Conservation (phyloP, 495 filamentous ascomycete genomes). For the Podospora australis region DNA sequence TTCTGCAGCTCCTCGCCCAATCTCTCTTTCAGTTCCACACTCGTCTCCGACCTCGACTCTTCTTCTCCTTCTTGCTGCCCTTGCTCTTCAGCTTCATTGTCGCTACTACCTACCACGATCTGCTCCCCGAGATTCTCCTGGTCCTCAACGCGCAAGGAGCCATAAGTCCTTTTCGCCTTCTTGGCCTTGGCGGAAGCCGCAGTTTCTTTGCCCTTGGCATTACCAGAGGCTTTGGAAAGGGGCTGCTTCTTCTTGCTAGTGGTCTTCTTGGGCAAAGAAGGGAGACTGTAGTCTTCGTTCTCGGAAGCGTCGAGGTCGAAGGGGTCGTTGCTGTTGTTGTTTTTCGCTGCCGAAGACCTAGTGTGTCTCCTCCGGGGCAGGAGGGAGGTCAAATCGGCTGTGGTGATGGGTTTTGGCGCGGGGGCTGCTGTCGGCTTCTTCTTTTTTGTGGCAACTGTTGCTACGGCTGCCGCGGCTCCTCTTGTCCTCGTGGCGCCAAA, state of each 20-base stretch:
- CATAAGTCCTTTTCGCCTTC: slow-evolving; percentile 29
- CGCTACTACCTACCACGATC: slow-evolving; percentile 15
- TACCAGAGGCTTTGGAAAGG: background rate
- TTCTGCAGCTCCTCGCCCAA: slow-evolving; percentile 37
- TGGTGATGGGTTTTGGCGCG: slow-evolving; percentile 28
- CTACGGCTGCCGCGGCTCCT: slow-evolving; percentile 11
- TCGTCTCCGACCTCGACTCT: slow-evolving; percentile 18
- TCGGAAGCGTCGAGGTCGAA: slow-evolving; percentile 18
- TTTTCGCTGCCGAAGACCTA: background rate
- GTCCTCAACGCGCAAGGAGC: slow-evolving; percentile 25
- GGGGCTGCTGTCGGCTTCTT: slow-evolving; percentile 17
- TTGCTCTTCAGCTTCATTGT: slow-evolving; percentile 14
- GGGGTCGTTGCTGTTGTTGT: slow-evolving; percentile 11
- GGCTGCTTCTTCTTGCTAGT: slow-evolving; percentile 18
- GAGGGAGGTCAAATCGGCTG: slow-evolving; percentile 37
- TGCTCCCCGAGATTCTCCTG: slow-evolving; percentile 36
- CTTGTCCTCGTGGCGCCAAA: no score
- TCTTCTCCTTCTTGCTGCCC: slow-evolving; percentile 18
- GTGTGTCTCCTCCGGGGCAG: slow-evolving; percentile 32
- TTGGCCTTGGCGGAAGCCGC: slow-evolving; percentile 17
- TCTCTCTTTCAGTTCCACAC: slow-evolving; percentile 24
- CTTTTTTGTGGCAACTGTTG: slow-evolving; percentile 12
- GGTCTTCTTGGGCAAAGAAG: slow-evolving; percentile 30
- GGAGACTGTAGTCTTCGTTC: slow-evolving; percentile 24
- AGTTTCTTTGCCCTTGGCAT: slow-evolving; percentile 4